These are phyloP conservation scores for Phytophthora hibernalis DNA, from an alignment of 352 stramenopile genomes.

Conservation along the genomic window DNA sequence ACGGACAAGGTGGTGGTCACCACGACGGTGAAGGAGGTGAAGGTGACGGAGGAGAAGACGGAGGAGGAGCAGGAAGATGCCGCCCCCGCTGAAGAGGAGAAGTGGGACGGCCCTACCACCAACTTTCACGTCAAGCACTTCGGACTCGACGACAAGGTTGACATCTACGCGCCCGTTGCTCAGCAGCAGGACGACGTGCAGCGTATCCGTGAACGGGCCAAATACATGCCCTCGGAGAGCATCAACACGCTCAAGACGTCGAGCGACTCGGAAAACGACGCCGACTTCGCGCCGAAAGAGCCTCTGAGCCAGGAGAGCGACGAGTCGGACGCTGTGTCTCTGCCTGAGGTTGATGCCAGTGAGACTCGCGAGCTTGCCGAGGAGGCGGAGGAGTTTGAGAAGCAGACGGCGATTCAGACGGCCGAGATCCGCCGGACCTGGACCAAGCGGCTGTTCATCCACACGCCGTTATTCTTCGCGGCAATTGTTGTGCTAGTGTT, in stretches of 20 bases:
- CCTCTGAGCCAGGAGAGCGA: constrained; percentile 42
- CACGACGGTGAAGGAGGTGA: constrained; percentile 15
- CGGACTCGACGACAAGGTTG: constrained; percentile 78
- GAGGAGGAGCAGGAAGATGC: constrained; percentile 17
- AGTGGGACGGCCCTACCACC: constrained; percentile 64
- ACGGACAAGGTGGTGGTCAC: constrained; percentile 17
- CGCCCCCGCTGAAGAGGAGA: constrained; percentile 7
- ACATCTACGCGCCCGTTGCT: constrained; percentile 77
- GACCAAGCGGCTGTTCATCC: constrained; percentile 41
- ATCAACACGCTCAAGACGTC: constrained; percentile 42
- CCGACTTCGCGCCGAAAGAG: constrained; percentile 58
- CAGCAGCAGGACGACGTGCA: constrained; percentile 75
- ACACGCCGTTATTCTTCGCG: constrained; percentile 44
- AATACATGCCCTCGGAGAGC: constrained; percentile 52
- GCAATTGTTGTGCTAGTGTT: constrained; percentile 50
- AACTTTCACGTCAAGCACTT: constrained; percentile 86
- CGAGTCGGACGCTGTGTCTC: constrained; percentile 48
- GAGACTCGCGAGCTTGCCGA: constrained; percentile 53
- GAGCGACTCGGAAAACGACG: constrained; percentile 68
- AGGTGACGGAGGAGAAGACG: constrained; percentile 9
- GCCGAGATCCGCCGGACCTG: constrained; percentile 32
- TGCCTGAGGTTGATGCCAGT: constrained; percentile 55
- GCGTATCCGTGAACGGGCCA: constrained; percentile 60
- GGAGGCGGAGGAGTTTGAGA: constrained; percentile 49
- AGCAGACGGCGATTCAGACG: constrained; percentile 29